Evolutionary conservation across 1,284 basidiomycete genomes (phyloP).

Genomic region (Cystobasidium sp.): DNA sequence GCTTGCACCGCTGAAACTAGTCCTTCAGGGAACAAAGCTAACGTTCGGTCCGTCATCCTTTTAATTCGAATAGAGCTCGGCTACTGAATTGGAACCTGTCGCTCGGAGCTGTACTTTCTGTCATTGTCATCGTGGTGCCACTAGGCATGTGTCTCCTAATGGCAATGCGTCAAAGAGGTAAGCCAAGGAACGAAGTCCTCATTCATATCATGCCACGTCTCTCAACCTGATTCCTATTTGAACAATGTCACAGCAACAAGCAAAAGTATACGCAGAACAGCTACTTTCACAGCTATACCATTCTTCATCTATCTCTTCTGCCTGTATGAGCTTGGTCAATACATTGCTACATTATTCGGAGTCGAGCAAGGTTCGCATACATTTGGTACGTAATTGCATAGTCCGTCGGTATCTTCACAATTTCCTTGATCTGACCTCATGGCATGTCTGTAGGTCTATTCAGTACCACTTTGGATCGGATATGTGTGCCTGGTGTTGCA

Average conservation of each 20-base stretch:
- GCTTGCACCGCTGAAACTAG: not conserved
- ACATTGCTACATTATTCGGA: conserved; percentile 50
- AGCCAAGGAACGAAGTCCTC: not conserved
- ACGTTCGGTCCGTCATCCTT: not conserved
- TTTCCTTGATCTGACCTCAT: not conserved
- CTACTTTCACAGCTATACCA: conserved; percentile 50
- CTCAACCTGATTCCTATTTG: not conserved
- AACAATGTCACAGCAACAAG: conserved; percentile 24
- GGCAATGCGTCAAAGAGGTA: conserved; percentile 43
- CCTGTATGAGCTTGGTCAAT: conserved; percentile 52
- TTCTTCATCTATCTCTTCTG: conserved; percentile 53
- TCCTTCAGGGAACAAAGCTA: not conserved
- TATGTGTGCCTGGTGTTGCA: conserved; percentile 58
- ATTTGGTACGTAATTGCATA: conserved; percentile 46
- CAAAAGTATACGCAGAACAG: conserved; percentile 45
- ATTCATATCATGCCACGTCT: not conserved
- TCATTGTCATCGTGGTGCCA: conserved; percentile 54
- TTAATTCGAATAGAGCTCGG: conserved; percentile 47
- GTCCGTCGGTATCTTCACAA: not conserved
- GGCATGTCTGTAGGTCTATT: conserved; percentile 48
- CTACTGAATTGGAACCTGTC: conserved; percentile 54
- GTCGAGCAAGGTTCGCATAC: conserved; percentile 49
- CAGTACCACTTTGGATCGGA: conserved; percentile 54
- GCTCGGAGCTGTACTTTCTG: conserved; percentile 50
- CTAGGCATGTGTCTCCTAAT: conserved; percentile 50